A percentile compares a stretch with the other conserved stretches of the same genome.
phyloP scores from a whole-genome alignment of 1,284 basidiomycete species.

The Meripilus lineatus region DNA sequence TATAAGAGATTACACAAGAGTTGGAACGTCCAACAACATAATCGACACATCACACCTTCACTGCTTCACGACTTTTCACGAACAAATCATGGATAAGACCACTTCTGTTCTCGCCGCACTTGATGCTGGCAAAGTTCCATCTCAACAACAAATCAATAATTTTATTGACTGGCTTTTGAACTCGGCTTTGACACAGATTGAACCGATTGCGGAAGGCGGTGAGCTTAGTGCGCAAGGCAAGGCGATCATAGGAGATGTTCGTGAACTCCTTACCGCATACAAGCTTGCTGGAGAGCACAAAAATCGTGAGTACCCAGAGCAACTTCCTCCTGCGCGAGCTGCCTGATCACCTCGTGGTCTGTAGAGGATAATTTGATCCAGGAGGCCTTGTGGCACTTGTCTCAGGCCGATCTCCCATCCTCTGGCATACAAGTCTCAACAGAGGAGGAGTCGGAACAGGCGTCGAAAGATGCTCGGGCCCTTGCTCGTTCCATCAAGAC shows the following conservation, averaged over 20 bases:
- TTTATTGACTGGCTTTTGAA: constrained; percentile 48
- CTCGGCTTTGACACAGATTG: constrained; percentile 39
- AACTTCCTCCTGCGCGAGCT: too few relatives aligned
- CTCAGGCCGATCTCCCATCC: constrained; percentile 41
- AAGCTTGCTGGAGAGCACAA: constrained; percentile 47
- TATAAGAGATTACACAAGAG: background rate
- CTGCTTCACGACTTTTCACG: background rate
- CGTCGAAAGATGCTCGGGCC: constrained; percentile 41
- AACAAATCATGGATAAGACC: constrained; percentile 48
- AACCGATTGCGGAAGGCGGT: constrained; percentile 31
- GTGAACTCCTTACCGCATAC: constrained; percentile 47
- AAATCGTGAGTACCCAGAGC: constrained; percentile 39
- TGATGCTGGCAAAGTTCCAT: constrained; percentile 61
- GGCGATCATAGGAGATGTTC: constrained; percentile 42
- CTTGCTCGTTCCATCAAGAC: constrained; percentile 44
- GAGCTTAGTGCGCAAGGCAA: constrained; percentile 50
- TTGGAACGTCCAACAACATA: too few relatives aligned
- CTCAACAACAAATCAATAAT: constrained; percentile 45
- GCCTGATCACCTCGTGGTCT: constrained; percentile 3
- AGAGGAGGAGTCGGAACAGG: constrained; percentile 38
- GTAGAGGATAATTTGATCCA: constrained; percentile 60
- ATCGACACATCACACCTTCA: background rate
- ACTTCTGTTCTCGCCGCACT: constrained; percentile 57
- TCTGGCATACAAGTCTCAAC: constrained; percentile 27
- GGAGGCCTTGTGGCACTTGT: constrained; percentile 56